Evolutionary conservation across 495 filamentous ascomycete genomes (phyloP), one percentile per base, ranked within the genome.

Genomic region (Neurospora sp.): DNA sequence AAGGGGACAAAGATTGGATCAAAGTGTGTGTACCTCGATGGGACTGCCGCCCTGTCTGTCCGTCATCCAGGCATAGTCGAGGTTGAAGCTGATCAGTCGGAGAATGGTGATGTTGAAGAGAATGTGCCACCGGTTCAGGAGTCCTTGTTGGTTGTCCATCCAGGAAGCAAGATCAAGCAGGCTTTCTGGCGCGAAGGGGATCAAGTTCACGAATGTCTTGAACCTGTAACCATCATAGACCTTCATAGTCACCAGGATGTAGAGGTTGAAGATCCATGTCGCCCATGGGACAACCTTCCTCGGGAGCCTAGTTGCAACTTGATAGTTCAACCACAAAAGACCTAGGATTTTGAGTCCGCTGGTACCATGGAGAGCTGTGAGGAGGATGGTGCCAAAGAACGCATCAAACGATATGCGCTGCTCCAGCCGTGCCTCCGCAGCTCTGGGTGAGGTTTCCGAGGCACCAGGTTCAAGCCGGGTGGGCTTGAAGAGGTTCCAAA

Each of bases 41-140:
- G 91, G 88, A 76, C 89, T 94, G 48, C 86, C 84, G 40, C 83
- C 84, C 38, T 88, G 83, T 70, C 87, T 86, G 76, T 93, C 87
- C 0, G 92, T 81, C 74, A 93, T 94, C 96, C 96, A 99, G 82
- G 95, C 93, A 82, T 97, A 94, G 79, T 99, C 96, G 77, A 99
- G 83, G 80, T 98, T 98, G 87, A 97, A 99, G 81, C 94, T 97
- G 73, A 99, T 93, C 53, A 98, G 84, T 31, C 96, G 89, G 48
- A 99, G 84, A 7, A 97, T 88, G n/a, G 96, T 98, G 73, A 99
- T 88, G 76, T 98, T 99, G 87, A 99, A 99, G 14, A 96, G 87
- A 41, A 99, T 89, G 79, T 97, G 93, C 96, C 96, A 99, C 73
- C 94, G 87, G 3, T 91, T 85, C 78, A 94, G 89, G 27, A 99